Conservation (phyloP, 1,284 basidiomycete species). For the Crucibulum parvulum region DNA sequence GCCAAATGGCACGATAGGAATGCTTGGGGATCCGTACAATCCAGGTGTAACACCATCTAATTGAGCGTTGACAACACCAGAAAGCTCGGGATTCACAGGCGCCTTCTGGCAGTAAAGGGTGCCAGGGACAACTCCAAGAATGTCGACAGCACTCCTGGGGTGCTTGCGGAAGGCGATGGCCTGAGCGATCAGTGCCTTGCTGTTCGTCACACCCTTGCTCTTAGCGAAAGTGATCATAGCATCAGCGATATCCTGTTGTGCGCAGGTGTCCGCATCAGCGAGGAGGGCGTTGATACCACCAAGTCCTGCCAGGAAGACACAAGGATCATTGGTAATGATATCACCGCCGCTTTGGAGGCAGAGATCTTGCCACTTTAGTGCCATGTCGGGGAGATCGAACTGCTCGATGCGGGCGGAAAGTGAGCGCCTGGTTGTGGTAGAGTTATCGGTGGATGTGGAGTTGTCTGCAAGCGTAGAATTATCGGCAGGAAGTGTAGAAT, state of each 20-base stretch:
- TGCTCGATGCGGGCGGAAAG: conserved; percentile 23
- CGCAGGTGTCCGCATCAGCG: conserved; percentile 51
- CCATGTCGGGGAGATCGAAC: conserved; percentile 28
- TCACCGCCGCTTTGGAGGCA: conserved; percentile 46
- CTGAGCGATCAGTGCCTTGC: conserved; percentile 44
- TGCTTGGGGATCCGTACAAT: conserved; percentile 41
- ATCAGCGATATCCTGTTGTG: conserved; percentile 53
- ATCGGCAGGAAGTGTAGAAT: not conserved
- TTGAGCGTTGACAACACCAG: conserved; percentile 48
- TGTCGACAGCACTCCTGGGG: conserved; percentile 46
- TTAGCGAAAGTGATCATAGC: conserved; percentile 57
- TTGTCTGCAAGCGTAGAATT: not conserved
- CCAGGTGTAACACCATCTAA: conserved; percentile 44
- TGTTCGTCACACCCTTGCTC: conserved; percentile 44
- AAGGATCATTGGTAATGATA: conserved; percentile 44
- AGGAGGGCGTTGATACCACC: conserved; percentile 48
- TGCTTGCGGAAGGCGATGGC: conserved; percentile 48
- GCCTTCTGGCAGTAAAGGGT: conserved; percentile 47
- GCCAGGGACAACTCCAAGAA: conserved; percentile 45
- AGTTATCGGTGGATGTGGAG: conserved; percentile 15
- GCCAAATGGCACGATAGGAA: conserved; percentile 41
- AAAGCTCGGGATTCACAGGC: conserved; percentile 47
- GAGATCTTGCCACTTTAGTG: conserved; percentile 41
- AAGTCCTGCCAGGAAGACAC: conserved; percentile 47
- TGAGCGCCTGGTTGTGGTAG: conserved; percentile 14